Evolutionary conservation across 495 filamentous ascomycete genomes (phyloP).

Genomic region (Annulohypoxylon maeteangense): DNA sequence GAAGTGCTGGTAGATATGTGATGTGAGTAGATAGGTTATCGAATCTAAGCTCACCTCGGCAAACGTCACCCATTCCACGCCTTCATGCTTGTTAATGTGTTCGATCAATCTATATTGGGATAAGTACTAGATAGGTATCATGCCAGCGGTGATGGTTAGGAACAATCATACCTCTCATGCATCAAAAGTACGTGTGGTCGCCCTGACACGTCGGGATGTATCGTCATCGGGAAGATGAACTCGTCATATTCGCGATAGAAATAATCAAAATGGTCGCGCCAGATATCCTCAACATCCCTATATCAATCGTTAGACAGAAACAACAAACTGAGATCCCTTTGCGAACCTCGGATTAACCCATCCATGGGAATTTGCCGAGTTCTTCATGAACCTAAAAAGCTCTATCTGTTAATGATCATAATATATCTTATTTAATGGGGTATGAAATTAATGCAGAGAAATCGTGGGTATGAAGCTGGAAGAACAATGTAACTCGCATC

Average conservation of each 20-base stretch:
- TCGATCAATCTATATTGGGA: conserved; percentile 63
- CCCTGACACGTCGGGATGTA: conserved; percentile 70
- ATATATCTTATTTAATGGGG: too few relatives aligned
- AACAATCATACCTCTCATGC: conserved; percentile 57
- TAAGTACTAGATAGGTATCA: conserved; percentile 15
- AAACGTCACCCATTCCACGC: conserved; percentile 79
- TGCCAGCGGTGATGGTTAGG: neutral
- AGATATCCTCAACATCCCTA: conserved; percentile 65
- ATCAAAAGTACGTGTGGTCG: conserved; percentile 67
- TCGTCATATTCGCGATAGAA: conserved; percentile 70
- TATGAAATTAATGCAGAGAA: too few relatives aligned
- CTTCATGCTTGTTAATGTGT: conserved; percentile 77
- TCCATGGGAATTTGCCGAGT: conserved; percentile 63
- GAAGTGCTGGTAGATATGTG: neutral
- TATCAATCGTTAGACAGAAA: neutral
- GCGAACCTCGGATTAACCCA: conserved; percentile 62
- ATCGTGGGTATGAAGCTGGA: too few relatives aligned
- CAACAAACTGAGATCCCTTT: neutral
- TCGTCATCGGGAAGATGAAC: conserved; percentile 70
- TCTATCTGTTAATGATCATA: too few relatives aligned
- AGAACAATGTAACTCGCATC: too few relatives aligned
- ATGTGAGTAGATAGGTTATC: neutral
- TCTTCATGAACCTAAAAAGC: conserved; percentile 60
- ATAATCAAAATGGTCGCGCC: conserved; percentile 69
- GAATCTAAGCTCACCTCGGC: conserved; percentile 54